phyloP scores from a whole-genome alignment of 768 basidiomycete genomes.

The Ramaria rubella region DNA sequence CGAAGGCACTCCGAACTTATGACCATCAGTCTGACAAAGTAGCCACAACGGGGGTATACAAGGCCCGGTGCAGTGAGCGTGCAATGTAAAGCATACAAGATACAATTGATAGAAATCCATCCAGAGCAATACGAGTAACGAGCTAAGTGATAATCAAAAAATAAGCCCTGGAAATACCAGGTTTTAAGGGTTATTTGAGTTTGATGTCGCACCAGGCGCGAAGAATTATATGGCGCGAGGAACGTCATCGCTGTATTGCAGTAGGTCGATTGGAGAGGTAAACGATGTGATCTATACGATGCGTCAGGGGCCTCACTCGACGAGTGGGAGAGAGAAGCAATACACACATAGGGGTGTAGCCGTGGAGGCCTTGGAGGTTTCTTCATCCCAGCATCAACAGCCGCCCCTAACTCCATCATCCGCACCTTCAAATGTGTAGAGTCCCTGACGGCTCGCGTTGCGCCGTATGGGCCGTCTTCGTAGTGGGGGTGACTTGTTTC shows the following conservation, averaged over 20 bases:
- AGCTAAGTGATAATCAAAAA: background rate
- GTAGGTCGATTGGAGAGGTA: constrained; percentile 9
- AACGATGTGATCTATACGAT: constrained; percentile 5
- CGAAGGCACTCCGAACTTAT: too few relatives aligned
- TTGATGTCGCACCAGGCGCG: background rate
- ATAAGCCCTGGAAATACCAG: background rate
- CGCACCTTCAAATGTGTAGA: background rate
- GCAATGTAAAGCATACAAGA: background rate
- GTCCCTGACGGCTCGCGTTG: background rate
- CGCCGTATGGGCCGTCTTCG: background rate
- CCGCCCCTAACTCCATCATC: background rate
- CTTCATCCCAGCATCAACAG: background rate
- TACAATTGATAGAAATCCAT: background rate
- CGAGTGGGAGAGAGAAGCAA: background rate
- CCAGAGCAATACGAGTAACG: background rate
- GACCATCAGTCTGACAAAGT: too few relatives aligned
- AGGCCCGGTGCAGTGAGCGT: background rate
- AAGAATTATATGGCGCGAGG: background rate
- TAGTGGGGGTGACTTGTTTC: background rate
- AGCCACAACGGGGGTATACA: too few relatives aligned
- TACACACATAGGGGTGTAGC: constrained; percentile 8
- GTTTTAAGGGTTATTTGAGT: too few relatives aligned
- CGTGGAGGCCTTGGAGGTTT: background rate
- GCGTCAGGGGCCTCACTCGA: background rate
- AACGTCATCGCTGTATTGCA: background rate